phyloP scores from a whole-genome alignment of 2,329 filamentous ascomycete species.

The Botrytis deweyae region DNA sequence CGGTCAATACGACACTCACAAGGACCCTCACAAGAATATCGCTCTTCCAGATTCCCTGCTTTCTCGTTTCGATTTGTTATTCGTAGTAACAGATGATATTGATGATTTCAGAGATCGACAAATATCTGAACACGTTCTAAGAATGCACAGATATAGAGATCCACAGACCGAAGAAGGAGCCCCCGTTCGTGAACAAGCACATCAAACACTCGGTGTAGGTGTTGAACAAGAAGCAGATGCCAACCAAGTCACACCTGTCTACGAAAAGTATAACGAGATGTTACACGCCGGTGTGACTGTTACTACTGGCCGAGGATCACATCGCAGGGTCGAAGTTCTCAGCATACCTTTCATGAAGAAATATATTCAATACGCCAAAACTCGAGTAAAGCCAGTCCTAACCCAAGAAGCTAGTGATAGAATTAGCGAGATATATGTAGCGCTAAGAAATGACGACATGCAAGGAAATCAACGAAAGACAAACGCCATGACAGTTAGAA shows the following conservation, averaged over 20 bases:
- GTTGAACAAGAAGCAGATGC: slow-evolving; percentile 72
- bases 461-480: slow-evolving; percentile 91
- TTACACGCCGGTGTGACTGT: slow-evolving; percentile 86
- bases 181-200: slow-evolving; percentile 83
- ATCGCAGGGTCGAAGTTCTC: slow-evolving; percentile 80
- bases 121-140: slow-evolving; percentile 92
- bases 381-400: slow-evolving; percentile 81
- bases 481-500: slow-evolving; percentile 94
- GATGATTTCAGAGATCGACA: slow-evolving; percentile 89
- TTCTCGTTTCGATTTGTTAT: slow-evolving; percentile 97
- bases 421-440: slow-evolving; percentile 87
- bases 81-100: slow-evolving; percentile 97
- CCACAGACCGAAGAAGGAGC: slow-evolving; percentile 92
- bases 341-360: slow-evolving; percentile 99
- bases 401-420: slow-evolving; percentile 90
- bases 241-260: slow-evolving; percentile 81
- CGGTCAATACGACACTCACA: slow-evolving; percentile 97
- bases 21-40: slow-evolving; percentile 98
- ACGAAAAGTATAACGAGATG: slow-evolving; percentile 95
- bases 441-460: slow-evolving; percentile 91
- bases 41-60: slow-evolving; percentile 93
- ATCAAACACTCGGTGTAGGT: slow-evolving; percentile 84
- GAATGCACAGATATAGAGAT: slow-evolving; percentile 94
- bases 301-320: slow-evolving; percentile 69
- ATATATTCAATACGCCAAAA: slow-evolving; percentile 98